Evolutionary conservation across 2,329 filamentous ascomycete genomes (phyloP).

Genomic region (Cucurbitaria berberidis): DNA sequence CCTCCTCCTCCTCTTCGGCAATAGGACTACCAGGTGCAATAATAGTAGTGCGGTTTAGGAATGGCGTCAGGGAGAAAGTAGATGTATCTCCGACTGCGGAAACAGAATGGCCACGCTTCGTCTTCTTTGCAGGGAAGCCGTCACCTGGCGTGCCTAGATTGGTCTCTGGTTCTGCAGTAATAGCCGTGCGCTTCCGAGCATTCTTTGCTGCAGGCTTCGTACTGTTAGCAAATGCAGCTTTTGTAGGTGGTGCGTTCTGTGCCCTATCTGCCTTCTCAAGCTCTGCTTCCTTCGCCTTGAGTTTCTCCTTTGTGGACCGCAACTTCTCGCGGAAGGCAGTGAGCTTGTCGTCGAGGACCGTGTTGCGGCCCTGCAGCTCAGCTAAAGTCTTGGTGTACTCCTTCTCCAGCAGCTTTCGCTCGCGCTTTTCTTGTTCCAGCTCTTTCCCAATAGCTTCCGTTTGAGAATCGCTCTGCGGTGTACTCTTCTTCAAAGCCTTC

Average conservation of each 20-base stretch:
- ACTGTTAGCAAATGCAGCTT: constrained; percentile 37
- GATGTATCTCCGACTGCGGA: constrained; percentile 82
- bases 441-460: constrained; percentile 58
- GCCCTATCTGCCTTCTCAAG: constrained; percentile 53
- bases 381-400: constrained; percentile 62
- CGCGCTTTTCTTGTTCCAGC: constrained; percentile 58
- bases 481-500: constrained; percentile 46
- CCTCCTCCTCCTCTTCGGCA: constrained; percentile 41
- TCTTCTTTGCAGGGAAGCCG: constrained; percentile 54
- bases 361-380: constrained; percentile 67
- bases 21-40: constrained; percentile 56
- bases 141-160: constrained; percentile 58
- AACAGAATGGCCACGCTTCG: constrained; percentile 56
- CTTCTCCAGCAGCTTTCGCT: constrained; percentile 60
- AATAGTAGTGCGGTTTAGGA: constrained; percentile 77
- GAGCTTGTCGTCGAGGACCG: constrained; percentile 72
- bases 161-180: constrained; percentile 55
- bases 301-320: constrained; percentile 71
- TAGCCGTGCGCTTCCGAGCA: constrained; percentile 51
- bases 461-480: constrained; percentile 51
- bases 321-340: constrained; percentile 73
- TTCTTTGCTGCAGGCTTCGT: constrained; percentile 48
- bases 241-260: constrained; percentile 46
- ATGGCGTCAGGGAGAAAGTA: constrained; percentile 91
- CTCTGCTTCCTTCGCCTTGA: constrained; percentile 68